Evolutionary conservation across 768 basidiomycete genomes (phyloP), one percentile per base, ranked within the genome.

Genomic region (Boletus subcaerulescens): DNA sequence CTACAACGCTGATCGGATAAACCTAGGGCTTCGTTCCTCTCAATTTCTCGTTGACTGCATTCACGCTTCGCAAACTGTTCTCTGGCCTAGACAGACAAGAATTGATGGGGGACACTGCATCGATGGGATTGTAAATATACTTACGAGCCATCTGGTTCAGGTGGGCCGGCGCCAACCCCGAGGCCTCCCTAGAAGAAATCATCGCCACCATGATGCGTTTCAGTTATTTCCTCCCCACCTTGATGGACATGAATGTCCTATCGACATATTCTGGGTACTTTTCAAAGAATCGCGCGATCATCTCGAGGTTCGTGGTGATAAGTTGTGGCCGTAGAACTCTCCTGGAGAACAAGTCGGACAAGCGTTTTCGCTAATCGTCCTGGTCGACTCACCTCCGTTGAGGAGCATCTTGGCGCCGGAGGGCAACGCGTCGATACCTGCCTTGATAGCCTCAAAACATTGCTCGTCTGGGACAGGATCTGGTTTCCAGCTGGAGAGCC

Each of bases 371-470:
- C 17, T 14, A 40, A 52, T 22, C 51, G 18, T 4, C 10, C 18
- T 8, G 2, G 20, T 26, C 4, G 10, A 22, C 70, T 12, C 57
- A 76, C 81, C 78, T 61, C 75, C 77, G 60, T 83, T 83, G 58
- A 85, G 56, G 45, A 82, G 58, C 62, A 80, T 75, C 63, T 81
- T 81, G 32, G 66, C 69, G 15, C 76, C 79, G 0, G 71, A 58
- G 1, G 77, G 77, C 33, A 78, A 61, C 0, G 72, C 66, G 36
- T 77, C 72, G 53, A 81, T 61, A 6, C 76, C 77, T 12, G 76
- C 77, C 64, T 81, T 82, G 71, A 88, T 85, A 2, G 82, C 73
- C 20, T 77, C 80, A 56, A 89, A 86, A 10, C 79, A 80, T 33
- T 81, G 75, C 50, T 83, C 83, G 52, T 88, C 85, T 2, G 81